phyloP scores from a whole-genome alignment of 345 rosid genomes.

The Microcos paniculata region DNA sequence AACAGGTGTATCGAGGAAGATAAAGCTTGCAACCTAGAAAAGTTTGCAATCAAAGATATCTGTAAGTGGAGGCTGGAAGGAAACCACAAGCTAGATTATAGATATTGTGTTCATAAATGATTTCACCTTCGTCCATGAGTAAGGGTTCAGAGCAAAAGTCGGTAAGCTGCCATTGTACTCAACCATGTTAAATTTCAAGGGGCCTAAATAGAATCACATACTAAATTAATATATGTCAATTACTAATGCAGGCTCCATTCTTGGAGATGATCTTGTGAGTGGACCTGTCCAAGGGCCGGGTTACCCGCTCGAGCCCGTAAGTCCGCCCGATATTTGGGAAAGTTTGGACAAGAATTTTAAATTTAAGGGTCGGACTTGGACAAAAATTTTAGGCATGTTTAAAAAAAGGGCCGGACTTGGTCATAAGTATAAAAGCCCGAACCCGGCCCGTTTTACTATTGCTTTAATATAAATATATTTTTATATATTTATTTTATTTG shows the following conservation, averaged over 20 bases:
- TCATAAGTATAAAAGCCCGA: no score
- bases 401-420: no score
- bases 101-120: neutral
- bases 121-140: conserved; percentile 26
- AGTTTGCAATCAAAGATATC: neutral
- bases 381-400: no score
- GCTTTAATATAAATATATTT: no score
- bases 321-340: no score
- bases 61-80: neutral
- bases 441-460: no score
- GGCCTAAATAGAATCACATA: conserved; percentile 19
- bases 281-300: no score
- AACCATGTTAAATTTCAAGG: conserved; percentile 14
- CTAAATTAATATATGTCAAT: neutral
- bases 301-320: no score
- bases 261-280: neutral
- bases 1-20: conserved; percentile 18
- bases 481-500: no score
- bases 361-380: no score
- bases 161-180: conserved; percentile 28
- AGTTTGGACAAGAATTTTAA: no score
- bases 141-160: conserved; percentile 6
- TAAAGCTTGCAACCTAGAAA: conserved; percentile 18
- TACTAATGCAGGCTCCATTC: neutral
- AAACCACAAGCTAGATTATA: neutral